phyloP scores from a whole-genome alignment of 2,329 filamentous ascomycete genomes.

The Pleomassaria siparia region DNA sequence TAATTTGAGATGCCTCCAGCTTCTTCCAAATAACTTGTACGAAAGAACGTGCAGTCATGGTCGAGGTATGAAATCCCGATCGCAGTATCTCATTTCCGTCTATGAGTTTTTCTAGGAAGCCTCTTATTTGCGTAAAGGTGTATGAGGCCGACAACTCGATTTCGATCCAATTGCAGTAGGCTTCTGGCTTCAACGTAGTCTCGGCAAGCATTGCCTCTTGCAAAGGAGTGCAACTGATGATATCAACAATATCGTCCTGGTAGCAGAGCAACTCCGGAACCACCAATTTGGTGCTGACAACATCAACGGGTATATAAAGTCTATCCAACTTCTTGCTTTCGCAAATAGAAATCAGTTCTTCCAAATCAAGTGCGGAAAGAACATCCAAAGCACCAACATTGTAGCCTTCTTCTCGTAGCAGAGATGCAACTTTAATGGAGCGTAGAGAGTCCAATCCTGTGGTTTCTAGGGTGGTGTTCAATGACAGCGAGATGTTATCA shows the following conservation, averaged over 20 bases:
- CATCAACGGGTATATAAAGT: neutral
- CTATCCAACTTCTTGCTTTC: constrained; percentile 8
- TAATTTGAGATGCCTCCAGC: constrained; percentile 50
- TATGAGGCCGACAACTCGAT: constrained; percentile 55
- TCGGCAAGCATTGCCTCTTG: constrained; percentile 82
- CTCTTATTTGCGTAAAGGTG: constrained; percentile 43
- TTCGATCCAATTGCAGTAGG: constrained; percentile 80
- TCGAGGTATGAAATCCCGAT: constrained; percentile 67
- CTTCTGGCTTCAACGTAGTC: constrained; percentile 58
- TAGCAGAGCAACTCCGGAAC: constrained; percentile 15
- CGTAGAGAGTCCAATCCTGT: constrained; percentile 68
- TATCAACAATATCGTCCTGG: constrained; percentile 25
- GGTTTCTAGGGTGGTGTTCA: constrained; percentile 51
- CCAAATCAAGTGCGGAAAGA: constrained; percentile 57
- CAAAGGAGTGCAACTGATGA: constrained; percentile 68
- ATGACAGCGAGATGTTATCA: constrained; percentile 36
- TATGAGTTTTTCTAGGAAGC: constrained; percentile 26
- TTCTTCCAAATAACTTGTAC: constrained; percentile 65
- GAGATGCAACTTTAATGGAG: constrained; percentile 65
- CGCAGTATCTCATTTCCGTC: constrained; percentile 66
- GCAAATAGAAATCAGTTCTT: constrained; percentile 24
- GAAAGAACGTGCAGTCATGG: constrained; percentile 50
- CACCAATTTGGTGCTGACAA: constrained; percentile 5
- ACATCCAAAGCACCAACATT: constrained; percentile 62
- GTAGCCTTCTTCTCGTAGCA: constrained; percentile 60